Evolutionary conservation across 495 filamentous ascomycete species (phyloP).

Genomic region (Aspergillus haitiensis): DNA sequence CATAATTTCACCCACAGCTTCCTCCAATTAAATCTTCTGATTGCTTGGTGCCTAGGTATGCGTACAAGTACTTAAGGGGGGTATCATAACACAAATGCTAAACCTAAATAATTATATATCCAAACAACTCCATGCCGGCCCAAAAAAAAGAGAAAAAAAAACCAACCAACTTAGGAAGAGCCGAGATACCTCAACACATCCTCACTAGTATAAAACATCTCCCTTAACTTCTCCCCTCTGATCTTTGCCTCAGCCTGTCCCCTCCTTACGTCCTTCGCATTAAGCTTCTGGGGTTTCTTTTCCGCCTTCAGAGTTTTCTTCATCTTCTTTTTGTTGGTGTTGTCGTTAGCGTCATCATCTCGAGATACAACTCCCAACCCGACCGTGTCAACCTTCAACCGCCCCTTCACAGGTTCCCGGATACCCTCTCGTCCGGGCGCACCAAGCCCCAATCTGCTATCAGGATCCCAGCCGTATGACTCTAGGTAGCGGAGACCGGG

Average conservation of each 20-base stretch:
- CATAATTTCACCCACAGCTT: too few species aligned
- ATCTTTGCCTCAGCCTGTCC: conserved; percentile 59
- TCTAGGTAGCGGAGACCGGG: conserved; percentile 74
- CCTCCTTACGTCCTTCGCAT: conserved; percentile 68
- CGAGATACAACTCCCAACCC: conserved; percentile 60
- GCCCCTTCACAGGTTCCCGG: conserved; percentile 70
- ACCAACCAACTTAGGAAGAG: conserved; percentile 17
- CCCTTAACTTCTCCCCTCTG: conserved; percentile 60
- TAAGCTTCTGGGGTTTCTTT: conserved; percentile 58
- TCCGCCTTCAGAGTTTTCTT: conserved; percentile 32
- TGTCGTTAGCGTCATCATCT: conserved; percentile 20
- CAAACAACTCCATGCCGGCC: not conserved
- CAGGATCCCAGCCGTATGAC: conserved; percentile 84
- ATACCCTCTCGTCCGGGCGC: conserved; percentile 67
- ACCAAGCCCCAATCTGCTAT: conserved; percentile 73
- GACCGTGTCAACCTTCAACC: conserved; percentile 68
- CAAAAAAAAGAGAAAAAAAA: not conserved
- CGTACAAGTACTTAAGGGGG: not conserved
- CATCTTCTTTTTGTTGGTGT: conserved; percentile 28
- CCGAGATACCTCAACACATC: conserved; percentile 75
- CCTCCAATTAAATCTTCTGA: too few species aligned
- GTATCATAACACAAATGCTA: conserved; percentile 19
- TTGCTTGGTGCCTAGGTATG: too few species aligned
- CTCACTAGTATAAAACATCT: conserved; percentile 67
- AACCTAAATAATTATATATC: conserved; percentile 1